A percentile compares a stretch with the other conserved stretches of the same genome.
Conservation (phyloP, 306 rosid species). For the Citrullus colocynthis region DNA sequence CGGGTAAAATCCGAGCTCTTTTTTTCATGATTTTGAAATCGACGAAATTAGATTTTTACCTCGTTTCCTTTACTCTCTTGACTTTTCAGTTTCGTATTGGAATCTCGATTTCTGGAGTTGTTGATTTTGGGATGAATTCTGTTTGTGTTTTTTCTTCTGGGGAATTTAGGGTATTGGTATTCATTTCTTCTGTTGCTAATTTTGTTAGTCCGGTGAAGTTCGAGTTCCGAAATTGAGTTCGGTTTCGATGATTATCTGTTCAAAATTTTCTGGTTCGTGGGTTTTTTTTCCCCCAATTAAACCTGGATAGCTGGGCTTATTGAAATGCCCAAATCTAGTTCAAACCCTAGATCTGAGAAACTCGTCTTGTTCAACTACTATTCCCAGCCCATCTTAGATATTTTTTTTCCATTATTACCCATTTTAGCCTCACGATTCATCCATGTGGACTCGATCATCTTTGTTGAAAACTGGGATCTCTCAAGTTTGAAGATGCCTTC, state of each 20-base stretch:
- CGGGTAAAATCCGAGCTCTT: slow-evolving; percentile 22
- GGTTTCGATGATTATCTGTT: not conserved
- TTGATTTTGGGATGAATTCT: not conserved
- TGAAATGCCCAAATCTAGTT: slow-evolving; percentile 12
- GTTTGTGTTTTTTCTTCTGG: not conserved
- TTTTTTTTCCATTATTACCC: not conserved
- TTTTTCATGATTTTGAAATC: not conserved
- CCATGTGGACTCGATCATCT: slow-evolving; percentile 1
- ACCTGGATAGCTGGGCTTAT: slow-evolving; percentile 25
- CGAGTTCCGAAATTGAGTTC: not conserved
- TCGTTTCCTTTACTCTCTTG: not conserved
- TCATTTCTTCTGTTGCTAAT: not conserved
- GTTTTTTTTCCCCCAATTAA: not conserved
- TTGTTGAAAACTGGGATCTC: not conserved
- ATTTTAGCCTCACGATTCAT: not conserved
- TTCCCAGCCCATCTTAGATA: slow-evolving; percentile 5
- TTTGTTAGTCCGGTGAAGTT: not conserved
- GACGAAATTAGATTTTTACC: not conserved
- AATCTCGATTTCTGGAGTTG: not conserved
- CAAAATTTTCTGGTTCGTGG: not conserved
- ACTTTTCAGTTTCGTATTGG: not conserved
- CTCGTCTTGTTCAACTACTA: not conserved
- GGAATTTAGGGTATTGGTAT: not conserved
- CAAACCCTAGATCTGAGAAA: slow-evolving; percentile 5
- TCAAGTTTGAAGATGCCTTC: not conserved